phyloP scores from a whole-genome alignment of 2,329 filamentous ascomycete species.

The Claviceps arundinis region DNA sequence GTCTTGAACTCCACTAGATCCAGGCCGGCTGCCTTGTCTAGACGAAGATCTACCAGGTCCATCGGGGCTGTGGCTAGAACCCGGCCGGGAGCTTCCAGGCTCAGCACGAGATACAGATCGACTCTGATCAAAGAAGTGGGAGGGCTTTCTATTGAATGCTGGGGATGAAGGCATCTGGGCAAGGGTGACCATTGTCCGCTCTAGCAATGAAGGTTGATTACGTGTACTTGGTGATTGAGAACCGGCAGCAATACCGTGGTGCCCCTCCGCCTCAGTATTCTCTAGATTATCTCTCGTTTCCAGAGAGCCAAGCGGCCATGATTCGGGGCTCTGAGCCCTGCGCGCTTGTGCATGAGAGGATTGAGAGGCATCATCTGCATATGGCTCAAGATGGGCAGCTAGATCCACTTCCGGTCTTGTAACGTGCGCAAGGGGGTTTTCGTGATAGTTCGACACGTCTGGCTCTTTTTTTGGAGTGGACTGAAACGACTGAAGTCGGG shows the following conservation, averaged over 20 bases:
- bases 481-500: conserved; percentile 8
- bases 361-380: neutral
- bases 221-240: conserved; percentile 11
- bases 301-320: neutral
- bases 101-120: conserved; percentile 38
- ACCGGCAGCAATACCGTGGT: conserved; percentile 8
- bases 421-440: conserved; percentile 4
- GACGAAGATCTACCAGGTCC: conserved; percentile 38
- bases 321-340: neutral
- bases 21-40: conserved; percentile 38
- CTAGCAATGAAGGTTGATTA: conserved; percentile 51
- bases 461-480: conserved; percentile 7
- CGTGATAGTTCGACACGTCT: conserved; percentile 4
- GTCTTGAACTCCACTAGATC: conserved; percentile 38
- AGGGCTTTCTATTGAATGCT: conserved; percentile 48
- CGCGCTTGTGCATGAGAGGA: neutral
- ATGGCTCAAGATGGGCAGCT: neutral
- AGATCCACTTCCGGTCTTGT: neutral
- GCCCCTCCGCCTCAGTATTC: neutral
- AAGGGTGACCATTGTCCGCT: conserved; percentile 77
- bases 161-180: conserved; percentile 69
- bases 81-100: conserved; percentile 33
- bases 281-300: neutral
- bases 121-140: conserved; percentile 60
- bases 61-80: conserved; percentile 50